A percentile compares a stretch with the other conserved stretches of the same genome.
These are phyloP conservation scores for Alternaria longipes DNA, from an alignment of 2,329 filamentous ascomycete genomes.

Conservation along the genomic window DNA sequence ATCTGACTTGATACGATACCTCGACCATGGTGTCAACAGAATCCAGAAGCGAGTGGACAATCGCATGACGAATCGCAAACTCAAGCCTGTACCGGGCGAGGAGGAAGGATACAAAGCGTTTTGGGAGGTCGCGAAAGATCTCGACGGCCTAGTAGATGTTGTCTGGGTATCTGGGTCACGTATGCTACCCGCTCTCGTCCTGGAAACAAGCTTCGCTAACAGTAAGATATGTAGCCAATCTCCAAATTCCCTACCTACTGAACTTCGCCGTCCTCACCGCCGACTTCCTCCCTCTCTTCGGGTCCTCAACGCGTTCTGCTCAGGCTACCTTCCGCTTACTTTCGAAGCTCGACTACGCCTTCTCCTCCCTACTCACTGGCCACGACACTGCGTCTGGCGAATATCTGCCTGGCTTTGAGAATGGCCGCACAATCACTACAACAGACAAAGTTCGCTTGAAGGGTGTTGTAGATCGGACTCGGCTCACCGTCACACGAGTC, in stretches of 20 bases:
- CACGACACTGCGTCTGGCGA: constrained; percentile 72
- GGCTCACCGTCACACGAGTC: constrained; percentile 74
- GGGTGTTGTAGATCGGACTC: constrained; percentile 79
- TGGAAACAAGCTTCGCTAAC: background rate
- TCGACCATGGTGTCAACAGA: constrained; percentile 60
- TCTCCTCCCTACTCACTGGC: constrained; percentile 77
- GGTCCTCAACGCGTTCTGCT: constrained; percentile 69
- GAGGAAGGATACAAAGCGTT: constrained; percentile 68
- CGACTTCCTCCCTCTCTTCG: constrained; percentile 76
- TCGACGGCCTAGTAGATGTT: constrained; percentile 79
- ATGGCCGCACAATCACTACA: constrained; percentile 70
- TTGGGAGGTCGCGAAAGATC: constrained; percentile 74
- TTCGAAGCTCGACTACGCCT: constrained; percentile 83
- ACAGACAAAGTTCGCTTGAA: constrained; percentile 90
- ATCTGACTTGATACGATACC: constrained; percentile 64
- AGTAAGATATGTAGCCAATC: constrained; percentile 62
- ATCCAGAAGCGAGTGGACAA: constrained; percentile 44
- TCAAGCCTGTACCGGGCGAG: constrained; percentile 52
- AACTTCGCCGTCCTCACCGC: constrained; percentile 77
- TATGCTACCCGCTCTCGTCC: constrained; percentile 57
- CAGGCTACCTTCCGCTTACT: constrained; percentile 75
- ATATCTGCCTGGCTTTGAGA: constrained; percentile 74
- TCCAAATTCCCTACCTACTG: constrained; percentile 86
- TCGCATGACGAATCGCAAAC: constrained; percentile 56
- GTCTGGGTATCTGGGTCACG: constrained; percentile 89